phyloP scores from a whole-genome alignment of 2,329 filamentous ascomycete genomes.

The Fusarium xyrophilum region DNA sequence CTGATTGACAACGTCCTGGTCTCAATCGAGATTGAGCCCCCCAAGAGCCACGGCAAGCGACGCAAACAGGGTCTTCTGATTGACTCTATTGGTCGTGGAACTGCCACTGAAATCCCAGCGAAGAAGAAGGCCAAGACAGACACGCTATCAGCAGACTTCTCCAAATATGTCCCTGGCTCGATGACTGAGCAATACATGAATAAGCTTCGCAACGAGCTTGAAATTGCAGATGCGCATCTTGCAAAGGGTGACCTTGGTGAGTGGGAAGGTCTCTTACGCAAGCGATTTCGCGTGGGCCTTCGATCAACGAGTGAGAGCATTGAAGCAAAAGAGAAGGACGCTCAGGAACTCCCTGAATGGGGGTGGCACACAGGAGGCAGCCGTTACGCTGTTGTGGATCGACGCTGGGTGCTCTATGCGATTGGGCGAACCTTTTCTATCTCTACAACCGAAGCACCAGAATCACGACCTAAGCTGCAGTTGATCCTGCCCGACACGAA shows the following conservation, averaged over 20 bases:
- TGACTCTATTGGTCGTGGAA: slow-evolving; percentile 75
- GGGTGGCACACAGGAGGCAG: slow-evolving; percentile 53
- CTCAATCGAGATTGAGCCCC: slow-evolving; percentile 72
- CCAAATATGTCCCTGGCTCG: slow-evolving; percentile 55
- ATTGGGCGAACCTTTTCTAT: slow-evolving; percentile 68
- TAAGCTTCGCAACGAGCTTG: slow-evolving; percentile 53
- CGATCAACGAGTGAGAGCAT: slow-evolving; percentile 24
- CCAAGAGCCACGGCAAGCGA: slow-evolving; percentile 61
- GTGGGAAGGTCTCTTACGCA: slow-evolving; percentile 60
- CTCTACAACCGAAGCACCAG: slow-evolving; percentile 52
- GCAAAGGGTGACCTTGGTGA: slow-evolving; percentile 53
- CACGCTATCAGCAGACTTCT: slow-evolving; percentile 45
- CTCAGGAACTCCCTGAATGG: slow-evolving; percentile 55
- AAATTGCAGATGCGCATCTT: slow-evolving; percentile 57
- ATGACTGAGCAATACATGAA: slow-evolving; percentile 58
- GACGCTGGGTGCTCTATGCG: slow-evolving; percentile 69
- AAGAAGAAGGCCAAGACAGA: slow-evolving; percentile 48
- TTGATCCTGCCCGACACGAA: slow-evolving; percentile 59
- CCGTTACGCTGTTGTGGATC: slow-evolving; percentile 64
- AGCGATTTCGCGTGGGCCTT: slow-evolving; percentile 56
- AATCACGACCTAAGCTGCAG: slow-evolving; percentile 44
- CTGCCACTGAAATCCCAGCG: slow-evolving; percentile 48
- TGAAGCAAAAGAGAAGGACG: slow-evolving; percentile 37
- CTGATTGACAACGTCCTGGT: slow-evolving; percentile 69
- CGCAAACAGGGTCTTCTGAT: slow-evolving; percentile 70